A percentile compares a stretch with the other conserved stretches of the same genome.
Evolutionary conservation across 1,139 yeast species (phyloP).

Genomic region (Diutina scorzettiae): DNA sequence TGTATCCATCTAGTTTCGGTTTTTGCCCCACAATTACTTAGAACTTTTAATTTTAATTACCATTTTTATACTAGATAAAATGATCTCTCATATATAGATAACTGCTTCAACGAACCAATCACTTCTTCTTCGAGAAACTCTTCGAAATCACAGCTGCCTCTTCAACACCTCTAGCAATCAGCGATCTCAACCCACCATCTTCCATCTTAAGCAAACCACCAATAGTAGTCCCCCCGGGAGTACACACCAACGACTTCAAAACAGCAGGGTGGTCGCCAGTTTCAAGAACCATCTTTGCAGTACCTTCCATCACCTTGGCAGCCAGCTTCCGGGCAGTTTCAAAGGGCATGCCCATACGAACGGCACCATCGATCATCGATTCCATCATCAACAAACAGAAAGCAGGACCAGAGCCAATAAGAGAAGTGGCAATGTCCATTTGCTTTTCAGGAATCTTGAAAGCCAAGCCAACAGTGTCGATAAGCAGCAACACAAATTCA

Average conservation of each 20-base stretch:
- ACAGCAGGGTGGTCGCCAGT: conserved; percentile 91
- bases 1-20: neutral
- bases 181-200: conserved; percentile 79
- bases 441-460: conserved; percentile 75
- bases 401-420: conserved; percentile 97
- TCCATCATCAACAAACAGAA: conserved; percentile 85
- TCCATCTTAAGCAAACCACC: conserved; percentile 92
- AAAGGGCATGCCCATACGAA: conserved; percentile 87
- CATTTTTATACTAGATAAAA: too few relatives aligned
- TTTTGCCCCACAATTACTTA: too few relatives aligned
- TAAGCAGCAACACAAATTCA: conserved; percentile 43
- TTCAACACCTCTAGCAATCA: conserved; percentile 79
- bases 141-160: conserved; percentile 84
- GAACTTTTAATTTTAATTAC: too few relatives aligned
- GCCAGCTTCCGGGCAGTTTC: conserved; percentile 80
- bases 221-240: conserved; percentile 98
- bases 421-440: conserved; percentile 93
- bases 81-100: too few relatives aligned
- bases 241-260: conserved; percentile 78
- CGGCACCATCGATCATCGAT: conserved; percentile 88
- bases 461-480: conserved; percentile 57
- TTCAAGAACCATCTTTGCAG: conserved; percentile 82
- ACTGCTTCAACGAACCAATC: too few relatives aligned
- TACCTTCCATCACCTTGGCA: conserved; percentile 92
- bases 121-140: conserved; percentile 56